Evolutionary conservation across 2,329 filamentous ascomycete species (phyloP).

Genomic region (Colletotrichum trifolii): DNA sequence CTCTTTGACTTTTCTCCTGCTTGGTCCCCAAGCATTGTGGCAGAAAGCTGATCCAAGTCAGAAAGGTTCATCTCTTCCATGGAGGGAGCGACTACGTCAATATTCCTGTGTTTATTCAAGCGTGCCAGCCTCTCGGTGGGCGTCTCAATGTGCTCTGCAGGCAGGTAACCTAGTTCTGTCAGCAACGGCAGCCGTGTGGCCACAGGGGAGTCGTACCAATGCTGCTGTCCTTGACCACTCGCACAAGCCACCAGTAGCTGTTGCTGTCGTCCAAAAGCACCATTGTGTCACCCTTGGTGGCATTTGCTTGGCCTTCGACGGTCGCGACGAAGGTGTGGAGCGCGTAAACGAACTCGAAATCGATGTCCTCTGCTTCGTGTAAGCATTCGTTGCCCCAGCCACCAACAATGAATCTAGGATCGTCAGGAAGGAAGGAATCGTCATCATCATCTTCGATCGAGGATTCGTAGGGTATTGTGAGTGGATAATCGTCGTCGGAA

Average conservation of each 20-base stretch:
- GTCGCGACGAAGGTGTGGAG: slow-evolving; percentile 98
- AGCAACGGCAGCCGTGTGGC: slow-evolving; percentile 17
- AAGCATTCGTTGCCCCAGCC: slow-evolving; percentile 86
- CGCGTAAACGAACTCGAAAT: slow-evolving; percentile 99
- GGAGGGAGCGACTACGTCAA: slow-evolving; percentile 75
- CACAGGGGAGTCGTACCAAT: slow-evolving; percentile 67
- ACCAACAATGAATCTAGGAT: slow-evolving; percentile 74
- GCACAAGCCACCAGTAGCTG: slow-evolving; percentile 99
- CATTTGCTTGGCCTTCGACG: slow-evolving; percentile 97
- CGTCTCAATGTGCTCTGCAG: slow-evolving; percentile 98
- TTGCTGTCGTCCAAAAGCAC: slow-evolving; percentile 98
- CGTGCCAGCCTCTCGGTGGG: slow-evolving; percentile 93
- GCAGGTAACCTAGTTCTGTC: slow-evolving; percentile 80
- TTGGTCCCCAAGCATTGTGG: slow-evolving; percentile 71
- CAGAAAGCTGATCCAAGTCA: slow-evolving; percentile 63
- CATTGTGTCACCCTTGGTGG: slow-evolving; percentile 98
- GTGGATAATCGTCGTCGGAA: slow-evolving; percentile 41
- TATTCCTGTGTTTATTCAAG: slow-evolving; percentile 97
- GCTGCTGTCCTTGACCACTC: slow-evolving; percentile 96
- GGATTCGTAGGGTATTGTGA: slow-evolving; percentile 58
- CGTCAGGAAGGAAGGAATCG: slow-evolving; percentile 66
- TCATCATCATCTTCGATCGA: slow-evolving; percentile 68
- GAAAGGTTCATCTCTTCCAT: slow-evolving; percentile 33
- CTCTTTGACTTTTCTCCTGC: slow-evolving; percentile 81
- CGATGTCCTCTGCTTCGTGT: slow-evolving; percentile 96